phyloP scores from a whole-genome alignment of 108 stramenopile species.

The Skeletonema grethae region DNA sequence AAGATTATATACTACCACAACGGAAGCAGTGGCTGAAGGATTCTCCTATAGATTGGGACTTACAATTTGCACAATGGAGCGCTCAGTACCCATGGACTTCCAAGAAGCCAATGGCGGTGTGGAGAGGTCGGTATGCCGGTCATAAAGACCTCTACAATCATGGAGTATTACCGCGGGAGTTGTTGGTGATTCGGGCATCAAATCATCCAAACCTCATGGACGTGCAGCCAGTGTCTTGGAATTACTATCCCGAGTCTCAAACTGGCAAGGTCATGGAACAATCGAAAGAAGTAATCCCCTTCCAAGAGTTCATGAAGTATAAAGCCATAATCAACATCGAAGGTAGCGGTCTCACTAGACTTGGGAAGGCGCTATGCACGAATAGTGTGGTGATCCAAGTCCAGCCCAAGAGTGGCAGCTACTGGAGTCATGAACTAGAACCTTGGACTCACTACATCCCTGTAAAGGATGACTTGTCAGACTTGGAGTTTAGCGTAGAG shows the following conservation, averaged over 20 bases:
- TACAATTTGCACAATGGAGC: conserved; percentile 14
- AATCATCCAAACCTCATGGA: conserved; percentile 24
- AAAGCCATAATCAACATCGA: conserved; percentile 36
- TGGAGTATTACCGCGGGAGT: conserved; percentile 23
- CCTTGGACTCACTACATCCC: conserved; percentile 40
- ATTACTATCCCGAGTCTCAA: conserved; percentile 13
- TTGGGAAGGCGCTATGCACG: conserved; percentile 23
- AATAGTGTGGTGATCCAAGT: conserved; percentile 45
- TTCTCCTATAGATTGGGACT: conserved; percentile 22
- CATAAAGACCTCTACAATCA: conserved; percentile 18
- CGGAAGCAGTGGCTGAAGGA: conserved; percentile 28
- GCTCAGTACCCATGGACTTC: conserved; percentile 28
- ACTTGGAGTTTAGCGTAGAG: conserved; percentile 17
- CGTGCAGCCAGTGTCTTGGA: conserved; percentile 34
- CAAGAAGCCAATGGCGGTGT: conserved; percentile 36
- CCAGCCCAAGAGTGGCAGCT: conserved; percentile 18
- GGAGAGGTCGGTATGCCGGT: conserved; percentile 35
- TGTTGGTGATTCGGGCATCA: conserved; percentile 19
- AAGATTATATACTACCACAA: conserved; percentile 26
- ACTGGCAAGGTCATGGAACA: conserved; percentile 25
- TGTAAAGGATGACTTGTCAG: conserved; percentile 21
- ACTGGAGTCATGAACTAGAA: conserved; percentile 30
- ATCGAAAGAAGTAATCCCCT: conserved; percentile 20
- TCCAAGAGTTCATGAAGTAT: conserved; percentile 39
- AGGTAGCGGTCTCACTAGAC: conserved; percentile 27